Conservation (phyloP, 2,329 filamentous ascomycete species). For the Thielaviopsis musarum region DNA sequence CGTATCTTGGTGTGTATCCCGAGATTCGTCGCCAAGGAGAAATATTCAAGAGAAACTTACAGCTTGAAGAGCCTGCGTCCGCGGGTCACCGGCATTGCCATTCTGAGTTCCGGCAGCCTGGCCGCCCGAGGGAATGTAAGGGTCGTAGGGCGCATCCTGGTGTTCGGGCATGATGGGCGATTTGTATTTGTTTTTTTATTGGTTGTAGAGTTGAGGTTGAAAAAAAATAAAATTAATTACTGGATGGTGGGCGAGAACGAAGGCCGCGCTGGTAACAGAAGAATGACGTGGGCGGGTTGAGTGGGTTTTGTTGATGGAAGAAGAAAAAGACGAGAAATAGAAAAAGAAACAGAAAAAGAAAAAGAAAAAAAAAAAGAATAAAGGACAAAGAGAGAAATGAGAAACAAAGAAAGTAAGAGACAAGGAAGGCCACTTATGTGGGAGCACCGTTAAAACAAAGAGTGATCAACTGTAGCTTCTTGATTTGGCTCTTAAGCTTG, state of each 20-base stretch:
- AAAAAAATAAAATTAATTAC: neutral
- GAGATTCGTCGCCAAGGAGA: neutral
- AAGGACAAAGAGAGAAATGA: neutral
- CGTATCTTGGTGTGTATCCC: neutral
- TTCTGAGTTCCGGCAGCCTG: slow-evolving; percentile 24
- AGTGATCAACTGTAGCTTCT: neutral
- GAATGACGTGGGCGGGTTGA: neutral
- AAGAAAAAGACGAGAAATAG: neutral
- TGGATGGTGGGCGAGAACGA: neutral
- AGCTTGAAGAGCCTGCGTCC: slow-evolving; percentile 58
- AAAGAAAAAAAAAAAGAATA: slow-evolving; percentile 3
- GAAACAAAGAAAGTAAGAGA: neutral
- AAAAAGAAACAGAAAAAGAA: neutral
- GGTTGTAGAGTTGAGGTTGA: neutral
- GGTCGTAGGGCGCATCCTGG: slow-evolving; percentile 58
- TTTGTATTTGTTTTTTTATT: slow-evolving; percentile 1
- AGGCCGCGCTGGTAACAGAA: neutral
- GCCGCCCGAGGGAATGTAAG: slow-evolving; percentile 57
- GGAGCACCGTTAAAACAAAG: neutral
- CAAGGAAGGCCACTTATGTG: neutral
- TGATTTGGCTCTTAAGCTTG: neutral
- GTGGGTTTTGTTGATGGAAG: neutral
- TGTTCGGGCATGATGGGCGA: slow-evolving; percentile 29
- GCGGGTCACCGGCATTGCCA: slow-evolving; percentile 29
- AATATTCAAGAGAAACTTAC: slow-evolving; percentile 35